These are phyloP conservation scores for Fistulina hepatica DNA, from an alignment of 1,284 basidiomycete species.

Conservation along the genomic window DNA sequence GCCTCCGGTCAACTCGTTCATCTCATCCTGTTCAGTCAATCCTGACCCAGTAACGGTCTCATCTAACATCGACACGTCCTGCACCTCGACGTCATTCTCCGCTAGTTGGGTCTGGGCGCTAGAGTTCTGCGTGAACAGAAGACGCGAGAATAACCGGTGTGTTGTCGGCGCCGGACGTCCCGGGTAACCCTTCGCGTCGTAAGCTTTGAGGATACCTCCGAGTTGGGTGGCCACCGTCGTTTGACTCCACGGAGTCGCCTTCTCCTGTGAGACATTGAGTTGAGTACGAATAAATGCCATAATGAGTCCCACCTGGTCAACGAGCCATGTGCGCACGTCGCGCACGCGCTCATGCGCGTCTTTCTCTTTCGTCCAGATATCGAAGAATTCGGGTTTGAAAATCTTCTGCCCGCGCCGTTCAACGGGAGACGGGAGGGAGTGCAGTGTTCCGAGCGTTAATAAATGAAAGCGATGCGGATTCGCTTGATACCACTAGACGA, in stretches of 20 bases:
- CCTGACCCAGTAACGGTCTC: conserved; percentile 14
- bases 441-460: conserved; percentile 65
- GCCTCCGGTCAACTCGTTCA: conserved; percentile 26
- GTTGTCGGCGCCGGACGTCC: conserved; percentile 27
- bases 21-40: conserved; percentile 17
- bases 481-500: conserved; percentile 60
- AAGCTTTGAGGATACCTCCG: conserved; percentile 46
- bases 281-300: conserved; percentile 10
- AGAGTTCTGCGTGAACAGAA: conserved; percentile 30
- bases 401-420: conserved; percentile 67
- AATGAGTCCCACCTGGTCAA: conserved; percentile 18
- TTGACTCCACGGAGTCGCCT: conserved; percentile 39
- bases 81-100: conserved; percentile 26
- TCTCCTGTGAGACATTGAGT: conserved; percentile 10
- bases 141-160: conserved; percentile 43
- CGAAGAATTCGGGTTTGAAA: conserved; percentile 67
- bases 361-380: conserved; percentile 39
- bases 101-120: conserved; percentile 28
- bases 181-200: conserved; percentile 16
- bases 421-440: conserved; percentile 82
- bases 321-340: conserved; percentile 49
- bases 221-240: conserved; percentile 45
- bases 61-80: conserved; percentile 17
- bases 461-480: conserved; percentile 83
- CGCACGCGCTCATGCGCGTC: conserved; percentile 47